These are phyloP conservation scores for Lonicera japonica DNA, from an alignment of 129 eudicot species.

Conservation along the genomic window DNA sequence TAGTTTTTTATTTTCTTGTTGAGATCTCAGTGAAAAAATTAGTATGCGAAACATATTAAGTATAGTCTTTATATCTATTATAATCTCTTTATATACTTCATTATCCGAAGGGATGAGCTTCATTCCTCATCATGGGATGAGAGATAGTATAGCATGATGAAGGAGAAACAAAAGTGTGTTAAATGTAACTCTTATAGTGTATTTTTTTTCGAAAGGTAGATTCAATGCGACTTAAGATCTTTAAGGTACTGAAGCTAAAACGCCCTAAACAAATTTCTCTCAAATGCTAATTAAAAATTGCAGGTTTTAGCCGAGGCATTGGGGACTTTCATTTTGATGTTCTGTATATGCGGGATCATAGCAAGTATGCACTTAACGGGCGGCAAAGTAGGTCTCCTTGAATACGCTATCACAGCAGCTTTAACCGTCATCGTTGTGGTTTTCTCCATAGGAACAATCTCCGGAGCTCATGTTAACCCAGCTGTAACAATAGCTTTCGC, in stretches of 20 bases:
- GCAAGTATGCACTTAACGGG: conserved; percentile 55
- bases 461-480: conserved; percentile 97
- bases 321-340: conserved; percentile 79
- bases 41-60: background rate
- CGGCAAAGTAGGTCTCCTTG: conserved; percentile 58
- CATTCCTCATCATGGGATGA: background rate
- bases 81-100: no score
- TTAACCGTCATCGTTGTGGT: conserved; percentile 61
- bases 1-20: background rate
- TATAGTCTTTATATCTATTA: background rate
- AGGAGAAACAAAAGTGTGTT: no score
- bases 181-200: no score
- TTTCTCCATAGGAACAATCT: conserved; percentile 64
- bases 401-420: conserved; percentile 88
- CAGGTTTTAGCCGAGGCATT: conserved; percentile 75
- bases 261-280: background rate
- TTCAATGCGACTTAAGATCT: no score
- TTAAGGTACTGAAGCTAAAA: no score
- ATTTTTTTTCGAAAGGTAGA: no score
- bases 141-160: background rate
- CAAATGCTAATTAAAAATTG: conserved; percentile 1
- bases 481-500: conserved; percentile 92
- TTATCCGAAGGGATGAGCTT: no score
- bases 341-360: conserved; percentile 67
- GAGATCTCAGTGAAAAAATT: no score